Conservation (phyloP, 345 rosid genomes). For the Durio zibethinus region DNA sequence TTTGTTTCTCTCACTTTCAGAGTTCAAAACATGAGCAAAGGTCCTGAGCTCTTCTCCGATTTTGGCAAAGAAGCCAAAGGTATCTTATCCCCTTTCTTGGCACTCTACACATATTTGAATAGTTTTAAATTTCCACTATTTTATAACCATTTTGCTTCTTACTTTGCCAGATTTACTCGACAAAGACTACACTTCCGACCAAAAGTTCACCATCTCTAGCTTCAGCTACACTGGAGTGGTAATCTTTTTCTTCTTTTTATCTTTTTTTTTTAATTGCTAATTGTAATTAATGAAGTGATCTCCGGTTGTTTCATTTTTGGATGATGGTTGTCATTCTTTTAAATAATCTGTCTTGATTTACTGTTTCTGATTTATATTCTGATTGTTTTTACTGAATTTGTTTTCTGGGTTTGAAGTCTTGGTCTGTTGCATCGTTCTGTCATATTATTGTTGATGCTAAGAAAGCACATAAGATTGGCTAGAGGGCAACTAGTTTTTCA, state of each 20-base stretch:
- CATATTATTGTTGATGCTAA: background rate
- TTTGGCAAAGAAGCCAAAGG: constrained; percentile 45
- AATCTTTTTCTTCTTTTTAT: background rate
- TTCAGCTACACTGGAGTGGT: constrained; percentile 39
- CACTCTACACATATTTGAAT: background rate
- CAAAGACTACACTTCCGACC: constrained; percentile 46
- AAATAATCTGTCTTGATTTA: background rate
- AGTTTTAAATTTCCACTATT: background rate
- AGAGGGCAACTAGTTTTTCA: background rate
- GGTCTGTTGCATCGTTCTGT: background rate
- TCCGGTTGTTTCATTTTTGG: background rate
- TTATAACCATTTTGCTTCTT: background rate
- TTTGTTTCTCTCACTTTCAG: background rate
- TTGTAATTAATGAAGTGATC: background rate
- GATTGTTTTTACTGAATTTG: background rate
- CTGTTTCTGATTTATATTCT: background rate
- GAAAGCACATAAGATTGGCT: background rate
- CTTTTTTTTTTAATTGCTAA: background rate
- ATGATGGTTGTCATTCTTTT: background rate
- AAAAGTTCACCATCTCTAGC: constrained; percentile 40
- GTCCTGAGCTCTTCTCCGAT: constrained; percentile 46
- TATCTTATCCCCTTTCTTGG: background rate
- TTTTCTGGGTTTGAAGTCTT: background rate
- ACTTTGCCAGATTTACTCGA: constrained; percentile 36
- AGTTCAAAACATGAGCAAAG: constrained; percentile 28